Conservation (phyloP, 2,329 filamentous ascomycete genomes). For the Fusarium continuum region DNA sequence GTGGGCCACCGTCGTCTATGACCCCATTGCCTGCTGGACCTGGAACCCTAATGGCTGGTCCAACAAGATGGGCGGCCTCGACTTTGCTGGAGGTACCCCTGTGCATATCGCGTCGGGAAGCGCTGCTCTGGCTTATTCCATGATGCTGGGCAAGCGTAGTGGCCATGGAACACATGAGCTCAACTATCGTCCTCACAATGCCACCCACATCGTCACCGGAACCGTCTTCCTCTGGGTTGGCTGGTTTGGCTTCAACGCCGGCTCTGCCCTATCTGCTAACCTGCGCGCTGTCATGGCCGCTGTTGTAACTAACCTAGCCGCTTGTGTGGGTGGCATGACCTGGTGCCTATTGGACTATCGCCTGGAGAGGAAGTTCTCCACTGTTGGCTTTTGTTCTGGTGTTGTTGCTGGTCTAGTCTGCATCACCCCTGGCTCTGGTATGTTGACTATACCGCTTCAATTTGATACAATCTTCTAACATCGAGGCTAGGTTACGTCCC, state of each 20-base stretch:
- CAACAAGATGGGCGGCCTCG: conserved; percentile 79
- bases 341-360: conserved; percentile 92
- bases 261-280: conserved; percentile 82
- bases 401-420: conserved; percentile 87
- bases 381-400: conserved; percentile 91
- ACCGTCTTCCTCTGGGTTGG: conserved; percentile 96
- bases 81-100: conserved; percentile 90
- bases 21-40: conserved; percentile 94
- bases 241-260: conserved; percentile 95
- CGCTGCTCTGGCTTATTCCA: conserved; percentile 86
- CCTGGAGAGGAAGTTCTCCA: conserved; percentile 90
- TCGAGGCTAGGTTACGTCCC: conserved; percentile 71
- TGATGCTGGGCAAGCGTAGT: conserved; percentile 87
- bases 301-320: conserved; percentile 85
- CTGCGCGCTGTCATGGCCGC: conserved; percentile 87
- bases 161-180: conserved; percentile 88
- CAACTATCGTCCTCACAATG: conserved; percentile 92
- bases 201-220: conserved; percentile 90
- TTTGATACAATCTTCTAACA: conserved; percentile 16
- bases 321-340: conserved; percentile 84
- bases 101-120: conserved; percentile 88
- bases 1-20: conserved; percentile 90
- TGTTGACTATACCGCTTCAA: conserved; percentile 26
- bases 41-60: conserved; percentile 89
- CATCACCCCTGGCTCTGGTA: conserved; percentile 86